Percentiles rank a stretch among this genome's conserved stretches.
Conservation (phyloP, 2,329 filamentous ascomycete species). For the Botrytis medusae region DNA sequence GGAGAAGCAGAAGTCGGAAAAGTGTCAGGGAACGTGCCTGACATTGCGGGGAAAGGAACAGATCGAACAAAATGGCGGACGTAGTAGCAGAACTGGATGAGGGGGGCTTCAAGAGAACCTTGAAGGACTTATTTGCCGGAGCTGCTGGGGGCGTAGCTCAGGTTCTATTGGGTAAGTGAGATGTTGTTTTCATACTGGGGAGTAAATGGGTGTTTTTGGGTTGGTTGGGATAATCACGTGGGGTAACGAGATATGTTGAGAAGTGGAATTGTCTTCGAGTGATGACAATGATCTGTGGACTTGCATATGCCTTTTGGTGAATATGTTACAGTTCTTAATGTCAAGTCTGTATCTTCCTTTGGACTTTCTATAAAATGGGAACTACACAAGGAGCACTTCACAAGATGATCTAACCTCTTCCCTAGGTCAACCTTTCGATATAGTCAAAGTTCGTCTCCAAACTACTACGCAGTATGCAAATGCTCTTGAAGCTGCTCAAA, state of each 20-base stretch:
- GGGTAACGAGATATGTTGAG: not conserved
- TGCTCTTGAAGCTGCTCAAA: conserved; percentile 75
- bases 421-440: conserved; percentile 74
- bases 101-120: conserved; percentile 36
- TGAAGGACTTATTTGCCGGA: conserved; percentile 87
- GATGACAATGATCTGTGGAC: not conserved
- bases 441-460: conserved; percentile 95
- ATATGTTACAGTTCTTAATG: not conserved
- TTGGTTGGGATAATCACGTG: conserved; percentile 22
- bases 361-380: not conserved
- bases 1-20: not conserved
- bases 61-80: conserved; percentile 36
- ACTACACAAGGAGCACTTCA: not conserved
- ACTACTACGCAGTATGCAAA: conserved; percentile 79
- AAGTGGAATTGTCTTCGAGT: not conserved
- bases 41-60: conserved; percentile 1
- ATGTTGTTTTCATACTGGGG: conserved; percentile 14
- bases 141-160: conserved; percentile 91
- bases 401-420: conserved; percentile 28
- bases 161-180: conserved; percentile 80
- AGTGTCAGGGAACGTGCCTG: not conserved
- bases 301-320: not conserved
- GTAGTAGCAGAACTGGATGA: conserved; percentile 38
- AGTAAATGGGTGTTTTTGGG: conserved; percentile 6
- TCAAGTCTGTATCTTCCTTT: not conserved